Base-by-base conservation (phyloP, 805 yeast species). In the Torulaspora microellipsoides region DNA sequence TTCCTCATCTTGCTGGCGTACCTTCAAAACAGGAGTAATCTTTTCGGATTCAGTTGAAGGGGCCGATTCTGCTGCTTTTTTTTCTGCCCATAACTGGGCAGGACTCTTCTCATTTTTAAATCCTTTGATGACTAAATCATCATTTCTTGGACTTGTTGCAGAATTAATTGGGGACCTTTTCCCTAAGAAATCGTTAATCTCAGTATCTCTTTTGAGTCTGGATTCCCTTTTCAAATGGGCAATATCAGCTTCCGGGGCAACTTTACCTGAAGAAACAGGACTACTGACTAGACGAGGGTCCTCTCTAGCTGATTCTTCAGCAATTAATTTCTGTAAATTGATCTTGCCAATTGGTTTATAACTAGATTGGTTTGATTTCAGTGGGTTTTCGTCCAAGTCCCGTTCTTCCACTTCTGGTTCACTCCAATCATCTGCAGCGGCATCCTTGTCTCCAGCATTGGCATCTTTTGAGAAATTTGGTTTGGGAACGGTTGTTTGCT, bases 1-100 rank as follows among this genome's bases (percentile, higher is more conserved):
- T 11, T 64, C 64, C 7, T 50, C 51, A 13, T 52, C 58, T 25
- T 51, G 47, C 29, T 49, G 54, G 4, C 57, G 54, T 42, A 67
- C 68, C 42, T 58, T 34, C 11, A 27, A 9, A 15, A 9, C 36
- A 27, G 43, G 25, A 8, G 13, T 15, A 4, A 31, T 4, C 13
- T 27, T 25, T n/a, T 14, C 25, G 2, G 35, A 14, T 62, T 11
- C 27, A 11, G 32, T 67, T 12, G 63, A 53, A 20, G 64, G 64
- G 20, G 53, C 36, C 27, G 48, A 41, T 15, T 36, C 50, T 60
- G 81, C 75, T 37, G 88, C 95, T 59, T 83, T 80, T 68, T 82
- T 85, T 61, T 85, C 96, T 17, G 96, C 97, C 97, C 97, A 89
- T 25, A 86, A 57, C 68, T 89, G 96, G 25, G 96, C 96, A 17